Conservation (phyloP, 176 grass and related monocot genomes). For the Raddia distichophylla region DNA sequence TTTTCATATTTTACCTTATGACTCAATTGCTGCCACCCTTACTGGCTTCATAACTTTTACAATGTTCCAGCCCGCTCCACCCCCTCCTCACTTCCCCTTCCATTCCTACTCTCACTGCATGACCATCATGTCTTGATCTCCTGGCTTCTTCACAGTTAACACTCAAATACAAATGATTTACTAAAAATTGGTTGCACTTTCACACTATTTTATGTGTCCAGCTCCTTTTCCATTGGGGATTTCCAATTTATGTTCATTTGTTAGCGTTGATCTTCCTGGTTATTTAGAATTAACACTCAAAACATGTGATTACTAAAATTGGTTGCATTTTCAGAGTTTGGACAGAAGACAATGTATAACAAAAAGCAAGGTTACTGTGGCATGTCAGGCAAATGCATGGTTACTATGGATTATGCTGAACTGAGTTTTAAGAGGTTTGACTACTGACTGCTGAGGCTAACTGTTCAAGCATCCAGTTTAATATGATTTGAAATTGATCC, state of each 20-base stretch:
- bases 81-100: too few species aligned
- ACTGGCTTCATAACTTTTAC: too few species aligned
- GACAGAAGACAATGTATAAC: slow-evolving; percentile 1
- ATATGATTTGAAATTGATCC: slow-evolving; percentile 28
- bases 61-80: too few species aligned
- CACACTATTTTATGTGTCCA: slow-evolving; percentile 15
- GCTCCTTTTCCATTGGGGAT: not conserved
- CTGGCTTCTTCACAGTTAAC: slow-evolving; percentile 2
- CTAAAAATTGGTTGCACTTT: slow-evolving; percentile 22
- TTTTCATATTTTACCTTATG: too few species aligned
- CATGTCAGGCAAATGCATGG: not conserved
- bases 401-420: slow-evolving; percentile 14
- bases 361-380: slow-evolving; percentile 18
- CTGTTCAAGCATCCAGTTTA: slow-evolving; percentile 12
- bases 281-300: slow-evolving; percentile 22
- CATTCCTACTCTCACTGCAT: too few species aligned
- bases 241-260: slow-evolving; percentile 22
- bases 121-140: slow-evolving; percentile 9
- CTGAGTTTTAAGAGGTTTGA: slow-evolving; percentile 36
- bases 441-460: not conserved
- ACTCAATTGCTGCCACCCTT: too few species aligned
- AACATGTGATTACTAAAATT: not conserved
- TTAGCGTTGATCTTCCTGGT: not conserved
- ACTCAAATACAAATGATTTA: slow-evolving; percentile 11
- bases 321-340: slow-evolving; percentile 39